phyloP scores from a whole-genome alignment of 1,284 basidiomycete species.

The Pseudozyma sp. region DNA sequence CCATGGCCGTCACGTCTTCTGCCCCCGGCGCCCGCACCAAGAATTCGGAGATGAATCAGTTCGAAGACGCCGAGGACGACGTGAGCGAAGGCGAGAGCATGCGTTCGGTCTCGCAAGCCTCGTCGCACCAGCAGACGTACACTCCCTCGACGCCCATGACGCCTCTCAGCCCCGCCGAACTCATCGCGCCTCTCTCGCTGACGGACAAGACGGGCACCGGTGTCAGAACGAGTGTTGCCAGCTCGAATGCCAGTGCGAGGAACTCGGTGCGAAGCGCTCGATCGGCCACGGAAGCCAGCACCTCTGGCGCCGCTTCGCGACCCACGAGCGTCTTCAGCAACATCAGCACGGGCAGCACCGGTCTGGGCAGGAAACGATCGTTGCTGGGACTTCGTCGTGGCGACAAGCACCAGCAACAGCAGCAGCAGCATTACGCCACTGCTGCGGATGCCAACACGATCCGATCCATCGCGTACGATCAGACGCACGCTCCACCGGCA shows the following conservation, averaged over 20 bases:
- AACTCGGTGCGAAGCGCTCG: conserved; percentile 40
- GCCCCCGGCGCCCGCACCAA: conserved; percentile 7
- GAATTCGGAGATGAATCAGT: conserved; percentile 69
- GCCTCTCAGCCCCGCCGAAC: conserved; percentile 56
- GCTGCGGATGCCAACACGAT: conserved; percentile 30
- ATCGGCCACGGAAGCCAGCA: conserved; percentile 22
- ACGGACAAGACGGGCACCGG: conserved; percentile 36
- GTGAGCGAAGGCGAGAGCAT: conserved; percentile 49
- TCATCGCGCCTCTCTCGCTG: conserved; percentile 41
- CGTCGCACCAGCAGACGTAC: conserved; percentile 49
- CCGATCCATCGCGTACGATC: conserved; percentile 51
- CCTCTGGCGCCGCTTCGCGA: conserved; percentile 31
- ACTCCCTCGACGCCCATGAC: conserved; percentile 48
- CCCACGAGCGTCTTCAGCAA: conserved; percentile 56
- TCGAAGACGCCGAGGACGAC: conserved; percentile 74
- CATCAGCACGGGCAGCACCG: conserved; percentile 41
- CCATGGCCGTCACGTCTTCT: conserved; percentile 12
- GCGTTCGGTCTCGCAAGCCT: conserved; percentile 49
- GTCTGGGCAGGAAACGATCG: conserved; percentile 43
- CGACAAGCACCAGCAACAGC: conserved; percentile 23
- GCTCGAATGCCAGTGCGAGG: conserved; percentile 29
- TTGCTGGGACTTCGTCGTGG: conserved; percentile 39
- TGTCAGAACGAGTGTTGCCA: conserved; percentile 24
- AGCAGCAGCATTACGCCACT: conserved; percentile 8
- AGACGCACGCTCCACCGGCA: conserved; percentile 24